Conservation (phyloP, 352 stramenopile species). For the Globisporangium echinulatum region DNA sequence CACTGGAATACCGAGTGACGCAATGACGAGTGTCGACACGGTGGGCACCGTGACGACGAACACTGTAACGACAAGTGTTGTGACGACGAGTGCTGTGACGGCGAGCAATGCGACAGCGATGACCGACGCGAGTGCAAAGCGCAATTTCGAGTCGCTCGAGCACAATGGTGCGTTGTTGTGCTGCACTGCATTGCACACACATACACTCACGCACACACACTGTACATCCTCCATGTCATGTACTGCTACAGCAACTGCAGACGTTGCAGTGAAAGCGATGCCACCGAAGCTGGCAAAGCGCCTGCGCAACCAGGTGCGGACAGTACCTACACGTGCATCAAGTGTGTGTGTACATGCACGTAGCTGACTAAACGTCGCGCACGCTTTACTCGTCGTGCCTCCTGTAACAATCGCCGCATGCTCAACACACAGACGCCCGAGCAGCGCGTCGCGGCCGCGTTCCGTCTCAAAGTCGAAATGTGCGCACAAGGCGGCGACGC, state of each 20-base stretch:
- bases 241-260: not conserved
- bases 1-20: not conserved
- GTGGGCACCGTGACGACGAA: not conserved
- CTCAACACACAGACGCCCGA: constrained; percentile 25
- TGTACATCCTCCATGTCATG: too few species aligned
- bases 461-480: constrained; percentile 30
- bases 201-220: too few species aligned
- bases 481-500: constrained; percentile 40
- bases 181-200: not conserved
- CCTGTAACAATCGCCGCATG: not conserved
- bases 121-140: not conserved
- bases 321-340: too few species aligned
- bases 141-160: not conserved
- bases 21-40: not conserved
- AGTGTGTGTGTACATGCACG: too few species aligned
- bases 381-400: not conserved
- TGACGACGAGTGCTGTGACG: not conserved
- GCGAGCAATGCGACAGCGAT: not conserved
- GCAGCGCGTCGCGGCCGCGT: constrained; percentile 31
- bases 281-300: constrained; percentile 36
- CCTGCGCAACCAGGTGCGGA: constrained; percentile 39
- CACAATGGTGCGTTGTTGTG: not conserved
- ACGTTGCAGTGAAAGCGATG: constrained; percentile 7
- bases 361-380: too few species aligned
- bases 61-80: not conserved